A percentile compares a stretch with the other conserved stretches of the same genome.
These are phyloP conservation scores for Exophiala bonariae DNA, from an alignment of 2,329 filamentous ascomycete genomes.

Conservation along the genomic window DNA sequence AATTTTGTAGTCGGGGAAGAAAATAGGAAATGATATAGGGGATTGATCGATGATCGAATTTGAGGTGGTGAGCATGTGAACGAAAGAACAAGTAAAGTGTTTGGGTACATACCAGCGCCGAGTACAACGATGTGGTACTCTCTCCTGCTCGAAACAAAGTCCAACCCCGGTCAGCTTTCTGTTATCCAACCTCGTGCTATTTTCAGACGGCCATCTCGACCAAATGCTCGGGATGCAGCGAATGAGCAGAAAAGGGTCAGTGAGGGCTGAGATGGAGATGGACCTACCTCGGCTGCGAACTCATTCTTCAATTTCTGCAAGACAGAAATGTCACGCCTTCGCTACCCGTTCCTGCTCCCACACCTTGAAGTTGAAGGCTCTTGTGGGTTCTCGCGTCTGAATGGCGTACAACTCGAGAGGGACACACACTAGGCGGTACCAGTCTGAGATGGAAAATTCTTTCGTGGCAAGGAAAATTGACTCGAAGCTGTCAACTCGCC, in stretches of 20 bases:
- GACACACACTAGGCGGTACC: too few species aligned
- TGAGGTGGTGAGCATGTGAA: too few species aligned
- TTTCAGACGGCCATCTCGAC: not conserved
- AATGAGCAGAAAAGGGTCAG: not conserved
- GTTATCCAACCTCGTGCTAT: not conserved
- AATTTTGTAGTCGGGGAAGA: not conserved
- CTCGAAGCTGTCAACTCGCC: too few species aligned
- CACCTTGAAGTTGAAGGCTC: not conserved
- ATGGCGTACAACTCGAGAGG: not conserved
- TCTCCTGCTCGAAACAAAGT: slow-evolving; percentile 52
- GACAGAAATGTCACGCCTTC: not conserved
- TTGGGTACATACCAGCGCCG: slow-evolving; percentile 64
- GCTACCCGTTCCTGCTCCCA: not conserved
- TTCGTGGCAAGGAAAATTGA: too few species aligned
- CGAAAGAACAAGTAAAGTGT: too few species aligned
- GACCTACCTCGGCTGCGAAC: slow-evolving; percentile 27
- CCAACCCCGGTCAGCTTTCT: not conserved
- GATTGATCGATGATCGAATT: too few species aligned
- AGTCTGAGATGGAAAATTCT: too few species aligned
- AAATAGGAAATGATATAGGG: slow-evolving; percentile 9
- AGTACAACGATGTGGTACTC: slow-evolving; percentile 83
- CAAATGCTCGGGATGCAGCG: not conserved
- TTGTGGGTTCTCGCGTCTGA: not conserved
- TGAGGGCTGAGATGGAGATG: not conserved
- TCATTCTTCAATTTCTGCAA: slow-evolving; percentile 17